Base-by-base conservation (phyloP, 352 stramenopile species). In the Phytophthora pluvialis region DNA sequence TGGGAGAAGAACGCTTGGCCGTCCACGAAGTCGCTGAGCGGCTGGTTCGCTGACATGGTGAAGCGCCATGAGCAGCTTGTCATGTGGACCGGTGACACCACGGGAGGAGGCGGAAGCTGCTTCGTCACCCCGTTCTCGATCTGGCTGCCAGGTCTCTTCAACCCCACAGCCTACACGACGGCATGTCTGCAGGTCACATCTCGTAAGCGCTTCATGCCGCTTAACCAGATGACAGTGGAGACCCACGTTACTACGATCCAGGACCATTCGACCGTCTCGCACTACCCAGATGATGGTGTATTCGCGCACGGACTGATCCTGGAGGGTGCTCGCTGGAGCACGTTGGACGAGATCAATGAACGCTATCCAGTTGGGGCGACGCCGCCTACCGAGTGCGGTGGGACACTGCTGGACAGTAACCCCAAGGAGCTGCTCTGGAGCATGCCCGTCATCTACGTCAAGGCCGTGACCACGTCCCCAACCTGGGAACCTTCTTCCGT, bases 1-100 rank as follows among this genome's bases (percentile, higher is more conserved):
- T 98, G 95, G 95, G 94, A 98, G 69, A 98, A 97, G 70, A 94
- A 97, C 42, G 93, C 95, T n/a, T 98, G 95, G 95, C 90, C 92
- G 31, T 97, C 88, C 5, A 97, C 97, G 49, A 98, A 98, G 65
- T 95, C 88, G 35, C 77, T 98, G 26, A 87, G 82, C 28, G 86
- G 89, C 3, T 97, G 96, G 88, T 98, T 97, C 59, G 73, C 79
- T 4, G 92, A 98, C 72, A 98, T 98, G 94, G 75, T 98, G 42
- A 88, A 92, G 66, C 90, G 95, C 36, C 81, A 98, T 67, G 60
- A 93, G 43, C 95, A 98, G 70, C 77, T 98, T 32, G 59, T 73
- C n/a, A 60, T 36, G 26, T 98, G 94, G 95, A 84, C 86, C n/a
- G 73, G 82, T 5, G 91, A 98, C 61, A 72, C 56, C 11, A 61